A percentile compares a stretch with the other conserved stretches of the same genome.
Evolutionary conservation across 2,329 filamentous ascomycete genomes (phyloP).

Genomic region (Sporothrix brasiliensis): DNA sequence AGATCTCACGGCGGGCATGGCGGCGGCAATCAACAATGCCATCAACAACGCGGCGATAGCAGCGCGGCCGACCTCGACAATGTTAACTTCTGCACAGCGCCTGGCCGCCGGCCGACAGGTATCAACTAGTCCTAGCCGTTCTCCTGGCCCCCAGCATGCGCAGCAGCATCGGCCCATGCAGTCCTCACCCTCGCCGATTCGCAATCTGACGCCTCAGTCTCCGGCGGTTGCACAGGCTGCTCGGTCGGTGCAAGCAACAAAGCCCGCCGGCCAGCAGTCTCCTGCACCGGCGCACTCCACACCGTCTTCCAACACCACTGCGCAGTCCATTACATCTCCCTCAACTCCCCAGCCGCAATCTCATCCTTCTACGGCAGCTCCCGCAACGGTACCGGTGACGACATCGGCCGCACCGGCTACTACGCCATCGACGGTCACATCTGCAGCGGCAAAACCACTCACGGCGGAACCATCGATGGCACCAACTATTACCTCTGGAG

Average conservation of each 20-base stretch:
- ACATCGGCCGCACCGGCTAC: background rate
- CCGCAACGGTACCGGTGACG: background rate
- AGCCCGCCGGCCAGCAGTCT: background rate
- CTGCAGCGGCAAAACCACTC: background rate
- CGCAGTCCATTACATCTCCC: background rate
- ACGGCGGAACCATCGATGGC: background rate
- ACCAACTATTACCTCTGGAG: background rate
- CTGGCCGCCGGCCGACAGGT: background rate
- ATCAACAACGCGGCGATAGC: constrained; percentile 30
- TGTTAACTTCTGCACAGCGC: constrained; percentile 28
- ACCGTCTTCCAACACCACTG: background rate
- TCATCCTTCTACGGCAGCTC: background rate
- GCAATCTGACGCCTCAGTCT: background rate
- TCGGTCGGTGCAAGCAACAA: background rate
- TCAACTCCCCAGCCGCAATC: background rate
- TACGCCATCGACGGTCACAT: background rate
- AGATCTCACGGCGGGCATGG: constrained; percentile 29
- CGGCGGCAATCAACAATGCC: constrained; percentile 28
- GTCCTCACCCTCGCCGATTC: constrained; percentile 4
- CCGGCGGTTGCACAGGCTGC: background rate
- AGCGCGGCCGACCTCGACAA: constrained; percentile 16
- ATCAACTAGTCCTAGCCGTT: background rate
- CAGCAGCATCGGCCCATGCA: constrained; percentile 11
- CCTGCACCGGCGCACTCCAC: background rate
- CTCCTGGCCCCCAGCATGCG: background rate